Conservation (phyloP, 129 eudicot genomes). For the Solidago caesia region DNA sequence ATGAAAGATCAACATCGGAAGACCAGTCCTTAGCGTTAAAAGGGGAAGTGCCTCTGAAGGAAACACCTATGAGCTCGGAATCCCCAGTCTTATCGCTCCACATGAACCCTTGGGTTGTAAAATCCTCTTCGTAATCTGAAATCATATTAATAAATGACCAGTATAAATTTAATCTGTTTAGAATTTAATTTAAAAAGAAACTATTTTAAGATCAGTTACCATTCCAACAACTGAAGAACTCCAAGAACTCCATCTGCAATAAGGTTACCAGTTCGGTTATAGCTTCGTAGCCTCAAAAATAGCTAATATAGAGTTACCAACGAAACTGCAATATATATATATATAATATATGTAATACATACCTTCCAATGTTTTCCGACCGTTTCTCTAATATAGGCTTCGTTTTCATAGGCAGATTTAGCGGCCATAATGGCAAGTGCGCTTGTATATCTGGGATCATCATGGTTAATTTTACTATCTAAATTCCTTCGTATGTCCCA, state of each 20-base stretch:
- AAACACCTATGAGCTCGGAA: slow-evolving; percentile 49
- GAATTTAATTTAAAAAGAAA: background rate
- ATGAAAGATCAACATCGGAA: slow-evolving; percentile 61
- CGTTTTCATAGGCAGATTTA: slow-evolving; percentile 62
- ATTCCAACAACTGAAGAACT: slow-evolving; percentile 44
- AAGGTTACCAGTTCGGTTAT: background rate
- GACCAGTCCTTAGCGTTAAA: slow-evolving; percentile 62
- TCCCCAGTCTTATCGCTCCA: slow-evolving; percentile 33
- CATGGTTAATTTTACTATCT: slow-evolving; percentile 44
- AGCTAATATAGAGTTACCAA: too few species aligned
- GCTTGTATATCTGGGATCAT: slow-evolving; percentile 46
- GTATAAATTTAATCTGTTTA: background rate
- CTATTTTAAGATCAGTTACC: slow-evolving; percentile 28
- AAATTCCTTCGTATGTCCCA: slow-evolving; percentile 42
- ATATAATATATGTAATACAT: background rate
- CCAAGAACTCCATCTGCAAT: slow-evolving; percentile 63
- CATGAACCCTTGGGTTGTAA: slow-evolving; percentile 58
- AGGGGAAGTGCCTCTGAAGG: slow-evolving; percentile 67
- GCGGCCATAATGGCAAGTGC: slow-evolving; percentile 64
- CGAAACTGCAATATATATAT: background rate
- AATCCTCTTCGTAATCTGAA: slow-evolving; percentile 41
- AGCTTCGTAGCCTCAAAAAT: too few species aligned
- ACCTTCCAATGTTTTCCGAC: slow-evolving; percentile 70
- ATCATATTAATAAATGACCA: background rate
- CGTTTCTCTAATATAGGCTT: slow-evolving; percentile 38